These are phyloP conservation scores for Fusarium beomiforme DNA, from an alignment of 2,329 filamentous ascomycete species.

Conservation along the genomic window DNA sequence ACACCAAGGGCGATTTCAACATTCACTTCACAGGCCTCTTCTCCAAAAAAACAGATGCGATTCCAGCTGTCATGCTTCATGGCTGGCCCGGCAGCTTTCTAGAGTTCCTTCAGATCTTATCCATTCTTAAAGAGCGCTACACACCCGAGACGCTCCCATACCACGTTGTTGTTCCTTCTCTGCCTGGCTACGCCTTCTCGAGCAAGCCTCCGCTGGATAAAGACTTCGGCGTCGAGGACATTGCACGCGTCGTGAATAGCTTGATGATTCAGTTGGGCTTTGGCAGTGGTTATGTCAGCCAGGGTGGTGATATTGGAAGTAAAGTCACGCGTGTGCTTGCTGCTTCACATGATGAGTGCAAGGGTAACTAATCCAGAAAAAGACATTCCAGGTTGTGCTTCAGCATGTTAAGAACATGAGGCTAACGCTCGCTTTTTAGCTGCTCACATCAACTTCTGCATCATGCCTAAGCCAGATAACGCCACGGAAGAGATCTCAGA, in stretches of 20 bases:
- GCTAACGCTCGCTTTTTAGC: no score
- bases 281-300: neutral
- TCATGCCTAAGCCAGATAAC: neutral
- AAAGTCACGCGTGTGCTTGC: neutral
- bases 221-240: neutral
- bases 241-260: neutral
- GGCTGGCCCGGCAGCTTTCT: constrained; percentile 15
- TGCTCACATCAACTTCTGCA: neutral
- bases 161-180: neutral
- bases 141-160: constrained; percentile 3
- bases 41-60: neutral
- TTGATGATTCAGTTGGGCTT: constrained; percentile 10
- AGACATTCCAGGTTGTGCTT: no score
- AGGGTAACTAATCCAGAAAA: no score
- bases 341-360: neutral
- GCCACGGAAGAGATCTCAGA: neutral
- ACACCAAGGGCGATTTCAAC: neutral
- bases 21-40: constrained; percentile 1
- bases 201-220: neutral
- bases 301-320: constrained; percentile 10
- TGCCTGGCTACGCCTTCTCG: neutral
- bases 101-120: neutral
- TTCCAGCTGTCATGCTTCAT: neutral
- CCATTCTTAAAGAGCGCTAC: neutral
- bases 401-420: no score